Conservation (phyloP, 164 flowering plant species). For the Vitis amurensis region DNA sequence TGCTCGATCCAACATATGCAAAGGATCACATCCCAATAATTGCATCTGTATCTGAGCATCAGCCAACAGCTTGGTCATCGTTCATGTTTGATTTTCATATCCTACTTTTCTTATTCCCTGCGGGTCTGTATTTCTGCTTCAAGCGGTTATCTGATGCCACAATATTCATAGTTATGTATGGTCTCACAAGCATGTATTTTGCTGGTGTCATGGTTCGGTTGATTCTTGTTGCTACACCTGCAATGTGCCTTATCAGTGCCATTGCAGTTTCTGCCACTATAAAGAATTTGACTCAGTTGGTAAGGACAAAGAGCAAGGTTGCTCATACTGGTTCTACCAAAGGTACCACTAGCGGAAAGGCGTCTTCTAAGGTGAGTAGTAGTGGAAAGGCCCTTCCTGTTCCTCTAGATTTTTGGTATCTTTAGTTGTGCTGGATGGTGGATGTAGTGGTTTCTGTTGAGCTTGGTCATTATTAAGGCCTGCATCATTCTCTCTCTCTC, state of each 20-base stretch:
- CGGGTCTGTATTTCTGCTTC: slow-evolving; percentile 96
- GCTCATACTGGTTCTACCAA: slow-evolving; percentile 46
- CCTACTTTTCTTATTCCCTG: slow-evolving; percentile 92
- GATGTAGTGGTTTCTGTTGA: not conserved
- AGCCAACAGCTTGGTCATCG: slow-evolving; percentile 99
- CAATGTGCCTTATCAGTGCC: slow-evolving; percentile 96
- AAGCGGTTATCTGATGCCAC: slow-evolving; percentile 95
- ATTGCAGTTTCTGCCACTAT: slow-evolving; percentile 97
- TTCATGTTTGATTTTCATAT: slow-evolving; percentile 99
- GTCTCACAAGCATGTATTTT: slow-evolving; percentile 97
- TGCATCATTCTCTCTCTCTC: no score
- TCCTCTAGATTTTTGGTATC: not conserved
- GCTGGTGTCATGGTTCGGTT: slow-evolving; percentile 99
- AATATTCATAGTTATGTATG: slow-evolving; percentile 95
- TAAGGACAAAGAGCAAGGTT: slow-evolving; percentile 61
- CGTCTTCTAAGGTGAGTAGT: slow-evolving; percentile 26
- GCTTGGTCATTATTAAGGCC: no score
- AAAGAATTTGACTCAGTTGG: slow-evolving; percentile 74
- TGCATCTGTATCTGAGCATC: slow-evolving; percentile 99
- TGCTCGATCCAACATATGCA: slow-evolving; percentile 97
- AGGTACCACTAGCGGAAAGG: slow-evolving; percentile 45
- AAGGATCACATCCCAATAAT: slow-evolving; percentile 98
- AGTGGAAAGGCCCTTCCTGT: slow-evolving; percentile 36
- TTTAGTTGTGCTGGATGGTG: not conserved
- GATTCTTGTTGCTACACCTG: slow-evolving; percentile 98